These are phyloP conservation scores for Dothistroma septosporum DNA, from an alignment of 2,329 filamentous ascomycete genomes.

Conservation along the genomic window DNA sequence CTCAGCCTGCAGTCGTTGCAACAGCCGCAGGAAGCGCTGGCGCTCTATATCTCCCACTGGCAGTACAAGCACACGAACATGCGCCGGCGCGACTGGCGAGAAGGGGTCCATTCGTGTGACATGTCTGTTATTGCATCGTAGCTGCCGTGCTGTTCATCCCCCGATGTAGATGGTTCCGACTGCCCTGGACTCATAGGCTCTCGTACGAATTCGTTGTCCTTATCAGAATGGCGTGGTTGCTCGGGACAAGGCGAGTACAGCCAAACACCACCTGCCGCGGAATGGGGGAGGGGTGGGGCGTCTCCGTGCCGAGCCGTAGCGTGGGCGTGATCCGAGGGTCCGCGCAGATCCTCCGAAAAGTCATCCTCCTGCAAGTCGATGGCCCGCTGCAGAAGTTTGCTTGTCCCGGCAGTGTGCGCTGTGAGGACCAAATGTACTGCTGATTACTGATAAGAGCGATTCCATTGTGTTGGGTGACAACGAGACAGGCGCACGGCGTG, in stretches of 20 bases:
- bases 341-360: too few relatives aligned
- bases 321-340: too few relatives aligned
- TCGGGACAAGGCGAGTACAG: not conserved
- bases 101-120: conserved; percentile 60
- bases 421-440: not conserved
- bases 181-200: too few relatives aligned
- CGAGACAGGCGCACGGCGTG: not conserved
- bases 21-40: conserved; percentile 73
- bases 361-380: not conserved
- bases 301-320: too few relatives aligned
- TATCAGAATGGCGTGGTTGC: not conserved
- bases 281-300: too few relatives aligned
- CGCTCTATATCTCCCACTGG: conserved; percentile 83
- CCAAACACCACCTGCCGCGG: too few relatives aligned
- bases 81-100: conserved; percentile 84
- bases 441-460: not conserved
- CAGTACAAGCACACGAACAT: conserved; percentile 80
- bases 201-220: too few relatives aligned
- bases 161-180: not conserved
- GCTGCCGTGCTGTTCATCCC: not conserved
- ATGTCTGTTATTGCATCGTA: conserved; percentile 11
- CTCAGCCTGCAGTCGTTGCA: conserved; percentile 71
- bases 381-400: not conserved
- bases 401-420: not conserved
- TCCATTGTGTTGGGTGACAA: not conserved